phyloP scores from a whole-genome alignment of 345 rosid genomes.

The Gossypium mustelinum region DNA sequence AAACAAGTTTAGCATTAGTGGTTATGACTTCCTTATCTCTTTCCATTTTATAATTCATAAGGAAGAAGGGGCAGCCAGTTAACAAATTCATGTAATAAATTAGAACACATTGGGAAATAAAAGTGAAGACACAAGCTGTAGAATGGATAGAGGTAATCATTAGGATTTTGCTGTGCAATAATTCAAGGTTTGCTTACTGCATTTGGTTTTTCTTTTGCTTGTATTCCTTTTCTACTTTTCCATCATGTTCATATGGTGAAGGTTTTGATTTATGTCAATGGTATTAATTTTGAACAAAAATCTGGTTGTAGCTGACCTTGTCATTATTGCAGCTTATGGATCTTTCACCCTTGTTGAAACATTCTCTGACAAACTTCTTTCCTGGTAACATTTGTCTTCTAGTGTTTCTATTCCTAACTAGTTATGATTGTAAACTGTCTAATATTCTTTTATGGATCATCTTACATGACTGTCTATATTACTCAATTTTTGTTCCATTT shows the following conservation, averaged over 20 bases:
- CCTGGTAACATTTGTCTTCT: constrained; percentile 30
- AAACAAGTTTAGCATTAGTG: neutral
- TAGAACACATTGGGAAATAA: neutral
- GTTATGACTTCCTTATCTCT: neutral
- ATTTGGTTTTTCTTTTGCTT: neutral
- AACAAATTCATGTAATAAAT: neutral
- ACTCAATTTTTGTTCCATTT: neutral
- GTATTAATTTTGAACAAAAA: neutral
- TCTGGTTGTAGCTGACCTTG: neutral
- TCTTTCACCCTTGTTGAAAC: constrained; percentile 40
- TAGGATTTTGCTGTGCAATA: neutral
- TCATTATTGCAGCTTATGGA: constrained; percentile 46
- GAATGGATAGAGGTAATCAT: neutral
- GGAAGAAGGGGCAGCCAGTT: neutral
- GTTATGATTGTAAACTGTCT: neutral
- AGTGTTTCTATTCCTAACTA: constrained; percentile 1
- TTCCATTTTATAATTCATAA: neutral
- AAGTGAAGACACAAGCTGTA: neutral
- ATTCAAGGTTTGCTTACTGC: neutral
- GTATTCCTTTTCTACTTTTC: neutral
- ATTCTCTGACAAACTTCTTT: constrained; percentile 42
- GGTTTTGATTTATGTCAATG: neutral
- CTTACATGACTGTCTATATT: neutral
- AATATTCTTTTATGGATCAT: neutral
- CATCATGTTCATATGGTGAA: neutral